phyloP scores from a whole-genome alignment of 2,329 filamentous ascomycete genomes.

The Pseudomassariella vexata region DNA sequence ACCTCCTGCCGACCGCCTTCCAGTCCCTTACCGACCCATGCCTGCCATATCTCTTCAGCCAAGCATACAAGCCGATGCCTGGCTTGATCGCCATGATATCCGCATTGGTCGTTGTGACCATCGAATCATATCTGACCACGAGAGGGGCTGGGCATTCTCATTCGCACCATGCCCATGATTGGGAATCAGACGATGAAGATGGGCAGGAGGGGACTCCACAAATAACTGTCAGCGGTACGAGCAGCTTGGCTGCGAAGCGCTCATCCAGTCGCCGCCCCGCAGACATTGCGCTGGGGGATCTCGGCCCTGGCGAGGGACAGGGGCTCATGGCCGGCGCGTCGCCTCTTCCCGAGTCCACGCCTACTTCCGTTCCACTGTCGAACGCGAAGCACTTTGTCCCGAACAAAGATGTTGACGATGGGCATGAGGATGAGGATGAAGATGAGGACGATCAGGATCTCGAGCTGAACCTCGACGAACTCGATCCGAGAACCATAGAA shows the following conservation, averaged over 20 bases:
- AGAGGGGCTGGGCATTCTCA: slow-evolving; percentile 58
- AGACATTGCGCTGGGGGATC: slow-evolving; percentile 45
- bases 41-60: slow-evolving; percentile 72
- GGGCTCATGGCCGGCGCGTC: slow-evolving; percentile 55
- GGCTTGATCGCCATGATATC: slow-evolving; percentile 78
- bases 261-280: slow-evolving; percentile 34
- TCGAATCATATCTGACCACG: slow-evolving; percentile 86
- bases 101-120: slow-evolving; percentile 73
- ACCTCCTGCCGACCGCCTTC: slow-evolving; percentile 66
- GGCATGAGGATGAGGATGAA: slow-evolving; percentile 24
- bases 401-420: slow-evolving; percentile 8
- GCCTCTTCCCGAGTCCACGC: slow-evolving; percentile 50
- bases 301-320: slow-evolving; percentile 46
- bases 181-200: slow-evolving; percentile 40
- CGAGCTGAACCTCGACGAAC: slow-evolving; percentile 56
- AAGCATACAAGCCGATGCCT: slow-evolving; percentile 72
- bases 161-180: slow-evolving; percentile 33
- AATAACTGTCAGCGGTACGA: slow-evolving; percentile 18
- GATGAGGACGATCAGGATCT: slow-evolving; percentile 49
- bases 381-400: slow-evolving; percentile 11
- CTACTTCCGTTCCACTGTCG: slow-evolving; percentile 20
- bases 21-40: slow-evolving; percentile 62
- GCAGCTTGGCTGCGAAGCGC: slow-evolving; percentile 32
- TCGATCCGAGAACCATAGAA: slow-evolving; percentile 41
- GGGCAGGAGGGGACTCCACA: slow-evolving; percentile 20